Evolutionary conservation across 495 filamentous ascomycete species (phyloP), one percentile per base, ranked within the genome.

Genomic region (Choiromyces venosus): DNA sequence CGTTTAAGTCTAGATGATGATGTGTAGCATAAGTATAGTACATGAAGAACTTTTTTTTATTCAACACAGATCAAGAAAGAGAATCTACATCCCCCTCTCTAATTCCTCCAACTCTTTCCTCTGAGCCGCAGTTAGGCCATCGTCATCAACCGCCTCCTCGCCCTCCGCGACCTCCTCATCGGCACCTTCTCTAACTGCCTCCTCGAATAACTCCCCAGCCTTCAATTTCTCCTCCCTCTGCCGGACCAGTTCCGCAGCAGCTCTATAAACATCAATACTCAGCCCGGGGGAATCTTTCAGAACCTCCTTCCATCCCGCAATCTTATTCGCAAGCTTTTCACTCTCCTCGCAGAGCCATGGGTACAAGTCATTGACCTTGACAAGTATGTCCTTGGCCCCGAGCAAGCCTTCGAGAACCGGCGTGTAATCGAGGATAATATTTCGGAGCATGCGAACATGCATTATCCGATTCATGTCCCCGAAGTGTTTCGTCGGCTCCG

Each of bases 271-370:
- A 4, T 5, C 25, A 33, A 61, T 61, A 33, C 52, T 33, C 52
- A 61, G 6, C 52, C 25, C 33, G 6, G 52, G 52, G 25, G 52
- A 61, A 18, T 5, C 12, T 19, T 64, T 71, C 16, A 66, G 14
- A 79, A 69, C 74, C 44, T 72, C 64, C 29, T 46, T 78, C 79
- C 83, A 83, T 76, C 25, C 67, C 37, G 77, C 69, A 76, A 80
- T 78, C 72, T 74, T 74, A 71, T 79, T 67, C 71, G 77, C 76
- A 46, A 80, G 67, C 9, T 18, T 74, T 37, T 76, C 77, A 37
- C 78, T 80, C 69, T 79, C 72, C 19, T 61, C 42, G 42, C 66
- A 74, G 5, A 80, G 25, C 78, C 78, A 80, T 65, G 77, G 71
- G 9, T 68, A 73, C 42, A 71, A 67, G 65, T 67, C 76, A 66